phyloP scores from a whole-genome alignment of 345 rosid species.

The Aquilaria sinensis region DNA sequence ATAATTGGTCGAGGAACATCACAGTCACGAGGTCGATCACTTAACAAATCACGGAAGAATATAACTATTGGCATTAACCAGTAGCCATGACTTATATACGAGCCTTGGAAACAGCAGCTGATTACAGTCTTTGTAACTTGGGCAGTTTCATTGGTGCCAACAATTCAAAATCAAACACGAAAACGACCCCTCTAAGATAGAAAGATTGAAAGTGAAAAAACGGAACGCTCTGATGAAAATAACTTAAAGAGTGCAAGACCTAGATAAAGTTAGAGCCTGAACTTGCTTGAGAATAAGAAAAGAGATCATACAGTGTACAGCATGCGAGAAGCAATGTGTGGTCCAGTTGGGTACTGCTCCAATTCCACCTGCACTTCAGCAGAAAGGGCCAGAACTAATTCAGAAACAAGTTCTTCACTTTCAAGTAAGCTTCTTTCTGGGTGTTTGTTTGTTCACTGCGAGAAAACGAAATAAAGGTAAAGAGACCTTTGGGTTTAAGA shows the following conservation, averaged over 20 bases:
- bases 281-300: neutral
- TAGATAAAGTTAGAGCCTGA: too few species aligned
- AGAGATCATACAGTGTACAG: slow-evolving; percentile 53
- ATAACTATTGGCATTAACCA: too few species aligned
- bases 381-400: neutral
- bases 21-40: too few species aligned
- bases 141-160: neutral
- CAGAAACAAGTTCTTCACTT: neutral
- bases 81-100: too few species aligned
- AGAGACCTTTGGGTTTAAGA: slow-evolving; percentile 69
- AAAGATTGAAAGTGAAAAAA: too few species aligned
- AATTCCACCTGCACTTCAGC: slow-evolving; percentile 57
- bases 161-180: neutral
- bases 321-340: slow-evolving; percentile 96
- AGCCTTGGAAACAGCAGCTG: too few species aligned
- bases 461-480: neutral
- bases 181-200: neutral
- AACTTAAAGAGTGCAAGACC: too few species aligned
- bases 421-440: neutral
- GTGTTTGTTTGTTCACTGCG: too few species aligned
- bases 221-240: too few species aligned
- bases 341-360: slow-evolving; percentile 95
- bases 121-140: too few species aligned
- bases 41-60: neutral
- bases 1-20: neutral